Evolutionary conservation across 192 early-diverging fungal genomes (phyloP), one percentile per base, ranked within the genome.

Genomic region (Gryganskiella cystojenkinii): DNA sequence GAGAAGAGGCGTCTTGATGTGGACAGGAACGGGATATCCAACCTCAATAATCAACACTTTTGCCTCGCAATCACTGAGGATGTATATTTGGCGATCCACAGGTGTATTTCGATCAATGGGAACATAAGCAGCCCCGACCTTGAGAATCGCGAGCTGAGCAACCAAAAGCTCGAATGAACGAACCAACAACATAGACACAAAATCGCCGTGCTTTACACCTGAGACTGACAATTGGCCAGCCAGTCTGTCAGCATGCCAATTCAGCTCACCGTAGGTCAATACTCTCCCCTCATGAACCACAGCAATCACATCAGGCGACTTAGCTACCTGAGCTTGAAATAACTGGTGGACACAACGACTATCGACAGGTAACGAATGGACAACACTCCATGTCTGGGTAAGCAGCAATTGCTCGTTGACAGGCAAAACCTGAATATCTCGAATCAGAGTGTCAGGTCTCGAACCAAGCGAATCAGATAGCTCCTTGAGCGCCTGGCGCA

Each of bases 221-320:
- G 31, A 11, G 9, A 30, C 10, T 24, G 31, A 30, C 27, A 54
- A 30, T 30, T 22, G 53, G 24, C 33, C 28, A 31, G 53, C 53
- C 53, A 55, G 8, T 10, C 53, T 4, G 19, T 55, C 33, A 8
- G 53, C 53, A 3, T 30, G 53, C 8, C 28, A 25, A 31, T 55
- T 55, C 53, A 55, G 53, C 53, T 55, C 53, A 30, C 53, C 19
- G 8, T 55, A 55, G 1, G 53, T 55, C 53, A 55, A 55, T 30
- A 37, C 35, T 20, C 42, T 33, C 3, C 22, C 22, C 56, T 57
- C 56, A 40, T 57, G 35, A 17, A 57, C 56, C 2, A 57, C 34
- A 57, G 56, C 56, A 20, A 57, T 31, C 6, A 37, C 35, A 40
- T 57, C 5, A 2, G 56, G 56, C 13, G 27, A 3, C 10, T 30